phyloP scores from a whole-genome alignment of 192 early-diverging fungal species.

The Podila verticillata region DNA sequence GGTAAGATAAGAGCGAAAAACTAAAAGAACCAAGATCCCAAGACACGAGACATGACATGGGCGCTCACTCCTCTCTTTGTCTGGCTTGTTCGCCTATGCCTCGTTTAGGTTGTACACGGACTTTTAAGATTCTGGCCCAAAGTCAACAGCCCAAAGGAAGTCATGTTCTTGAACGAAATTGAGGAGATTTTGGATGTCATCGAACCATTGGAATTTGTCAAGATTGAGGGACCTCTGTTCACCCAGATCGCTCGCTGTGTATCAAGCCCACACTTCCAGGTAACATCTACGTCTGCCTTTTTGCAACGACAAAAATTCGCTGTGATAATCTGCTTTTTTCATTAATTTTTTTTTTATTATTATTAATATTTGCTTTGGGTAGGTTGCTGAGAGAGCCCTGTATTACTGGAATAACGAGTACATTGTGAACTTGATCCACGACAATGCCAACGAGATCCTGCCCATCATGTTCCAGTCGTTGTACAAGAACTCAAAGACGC shows the following conservation, averaged over 20 bases:
- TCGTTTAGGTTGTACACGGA: constrained; percentile 78
- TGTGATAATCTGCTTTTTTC: too few relatives aligned
- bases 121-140: constrained; percentile 98
- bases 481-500: constrained; percentile 93
- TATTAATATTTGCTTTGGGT: too few relatives aligned
- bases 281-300: constrained; percentile 22
- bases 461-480: constrained; percentile 96
- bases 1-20: constrained; percentile 61
- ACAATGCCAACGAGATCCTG: constrained; percentile 90
- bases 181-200: constrained; percentile 98
- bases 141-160: constrained; percentile 99
- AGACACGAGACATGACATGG: neutral
- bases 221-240: constrained; percentile 91
- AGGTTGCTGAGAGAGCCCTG: constrained; percentile 98
- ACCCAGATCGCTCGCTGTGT: constrained; percentile 92
- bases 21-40: too few relatives aligned
- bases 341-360: neutral
- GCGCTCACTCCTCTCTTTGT: neutral
- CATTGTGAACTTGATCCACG: constrained; percentile 94
- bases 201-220: constrained; percentile 91
- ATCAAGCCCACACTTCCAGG: constrained; percentile 98
- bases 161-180: constrained; percentile 99
- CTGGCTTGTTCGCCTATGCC: neutral
- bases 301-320: too few relatives aligned
- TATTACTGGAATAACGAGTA: constrained; percentile 99